Base-by-base conservation (phyloP, 257 asterid genomes). In the Verbascum thapsus region DNA sequence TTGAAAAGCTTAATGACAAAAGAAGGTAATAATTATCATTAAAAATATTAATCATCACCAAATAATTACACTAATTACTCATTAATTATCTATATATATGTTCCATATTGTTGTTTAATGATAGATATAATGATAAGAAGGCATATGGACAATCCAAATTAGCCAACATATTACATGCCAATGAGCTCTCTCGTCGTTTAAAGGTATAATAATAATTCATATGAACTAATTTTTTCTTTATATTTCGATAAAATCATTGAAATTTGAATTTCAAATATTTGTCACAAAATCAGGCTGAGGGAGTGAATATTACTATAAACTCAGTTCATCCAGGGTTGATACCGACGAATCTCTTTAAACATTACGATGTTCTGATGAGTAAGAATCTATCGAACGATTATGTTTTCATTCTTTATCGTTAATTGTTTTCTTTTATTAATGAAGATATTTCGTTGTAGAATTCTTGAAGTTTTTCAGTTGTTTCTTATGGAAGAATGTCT, bases 271-370 rank as follows among this genome's bases (percentile, higher is more conserved):
- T 9, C 11, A n/a, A n/a, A n/a, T n/a, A n/a, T n/a, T 40, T 13
- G 10, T 11, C 23, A 12, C 22, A 23, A 20, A 40, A 23, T 61
- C 72, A 88, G 97, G 92, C 84, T 38, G 96, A 85, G 70, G 94
- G 94, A 67, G 92, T 79, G 32, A 90, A 87, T 64, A 82, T 90
- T 55, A 87, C 87, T 5, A 95, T 83, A 13, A 87, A 85, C 52
- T 77, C 95, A 0, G 91, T 85, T 38, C 95, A 85, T 75, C 97
- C 97, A 10, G 95, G 97, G 39, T 53, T 87, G 60, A 90, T 87
- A 37, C 83, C 81, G 91, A 90, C 97, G 10, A 83, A 87, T 58
- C 90, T 90, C 49, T 82, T 79, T 78, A 77, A 80, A 61, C 67
- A 84, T 66, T 68, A 88, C 23, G 82, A 78, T 3, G 2, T 76